These are phyloP conservation scores for Ceriops decandra DNA, from an alignment of 345 rosid genomes.

Conservation along the genomic window DNA sequence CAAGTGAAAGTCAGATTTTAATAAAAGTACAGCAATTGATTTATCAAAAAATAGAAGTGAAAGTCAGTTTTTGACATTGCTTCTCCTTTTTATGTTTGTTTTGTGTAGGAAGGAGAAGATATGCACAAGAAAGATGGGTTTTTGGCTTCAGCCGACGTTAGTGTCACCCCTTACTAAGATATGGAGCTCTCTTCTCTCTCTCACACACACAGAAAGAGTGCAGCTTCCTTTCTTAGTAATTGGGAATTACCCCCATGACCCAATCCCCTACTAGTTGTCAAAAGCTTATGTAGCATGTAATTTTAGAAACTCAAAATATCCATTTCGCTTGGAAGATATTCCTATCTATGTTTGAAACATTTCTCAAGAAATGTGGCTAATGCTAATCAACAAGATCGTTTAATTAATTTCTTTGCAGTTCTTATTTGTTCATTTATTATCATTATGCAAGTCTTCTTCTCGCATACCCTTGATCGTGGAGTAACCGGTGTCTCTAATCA, in stretches of 20 bases:
- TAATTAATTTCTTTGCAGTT: no score
- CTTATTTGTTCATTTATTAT: neutral
- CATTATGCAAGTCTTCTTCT: neutral
- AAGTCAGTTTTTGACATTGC: no score
- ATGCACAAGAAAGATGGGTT: conserved; percentile 20
- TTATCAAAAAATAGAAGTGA: no score
- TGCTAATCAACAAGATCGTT: neutral
- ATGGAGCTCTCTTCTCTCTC: neutral
- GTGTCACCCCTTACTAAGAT: conserved; percentile 16
- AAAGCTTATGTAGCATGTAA: conserved; percentile 1
- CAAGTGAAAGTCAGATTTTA: no score
- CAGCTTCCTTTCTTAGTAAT: neutral
- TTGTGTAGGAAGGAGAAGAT: conserved; percentile 24
- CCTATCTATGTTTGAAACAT: neutral
- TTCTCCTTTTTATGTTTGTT: neutral
- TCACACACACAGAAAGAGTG: no score
- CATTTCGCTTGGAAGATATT: neutral
- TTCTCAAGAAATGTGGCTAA: neutral
- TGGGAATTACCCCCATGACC: neutral
- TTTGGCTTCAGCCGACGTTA: conserved; percentile 18
- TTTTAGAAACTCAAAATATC: neutral
- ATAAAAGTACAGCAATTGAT: no score
- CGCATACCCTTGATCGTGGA: no score
- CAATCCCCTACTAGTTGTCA: neutral
- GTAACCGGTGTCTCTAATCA: no score